phyloP scores from a whole-genome alignment of 805 yeast genomes.

The Candida ficus region DNA sequence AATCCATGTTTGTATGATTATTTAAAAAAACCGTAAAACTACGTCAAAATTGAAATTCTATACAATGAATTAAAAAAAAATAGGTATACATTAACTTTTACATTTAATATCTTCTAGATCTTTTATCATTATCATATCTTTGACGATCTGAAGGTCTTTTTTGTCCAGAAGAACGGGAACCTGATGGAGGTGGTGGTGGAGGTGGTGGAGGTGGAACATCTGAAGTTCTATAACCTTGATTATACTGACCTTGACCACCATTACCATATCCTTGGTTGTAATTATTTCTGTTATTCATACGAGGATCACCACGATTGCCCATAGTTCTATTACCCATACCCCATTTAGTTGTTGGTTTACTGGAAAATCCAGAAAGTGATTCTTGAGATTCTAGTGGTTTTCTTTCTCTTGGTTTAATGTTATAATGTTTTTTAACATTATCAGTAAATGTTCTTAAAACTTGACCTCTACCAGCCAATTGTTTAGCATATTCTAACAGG shows the following conservation, averaged over 20 bases:
- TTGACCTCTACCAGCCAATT: neutral
- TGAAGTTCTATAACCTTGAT: conserved; percentile 5
- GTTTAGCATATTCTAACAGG: conserved; percentile 2
- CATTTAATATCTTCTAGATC: conserved; percentile 8
- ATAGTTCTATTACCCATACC: conserved; percentile 2
- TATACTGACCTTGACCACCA: conserved; percentile 1
- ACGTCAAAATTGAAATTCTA: too few species aligned
- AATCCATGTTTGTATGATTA: too few species aligned
- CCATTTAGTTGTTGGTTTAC: conserved; percentile 7
- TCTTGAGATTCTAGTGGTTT: conserved; percentile 9
- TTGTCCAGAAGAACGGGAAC: too few species aligned
- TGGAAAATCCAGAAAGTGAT: conserved; percentile 5
- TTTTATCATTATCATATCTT: conserved; percentile 7
- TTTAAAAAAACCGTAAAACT: too few species aligned
- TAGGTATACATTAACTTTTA: too few species aligned
- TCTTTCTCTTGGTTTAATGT: neutral
- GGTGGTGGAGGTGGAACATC: conserved; percentile 2
- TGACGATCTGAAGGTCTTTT: conserved; percentile 6
- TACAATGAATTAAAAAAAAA: too few species aligned
- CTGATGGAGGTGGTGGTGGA: neutral
- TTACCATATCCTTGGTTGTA: neutral
- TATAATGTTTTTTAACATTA: conserved; percentile 1
- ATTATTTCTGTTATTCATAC: neutral
- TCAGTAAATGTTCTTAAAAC: conserved; percentile 1
- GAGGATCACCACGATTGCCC: neutral